A percentile compares a stretch with the other conserved stretches of the same genome.
phyloP scores from a whole-genome alignment of 306 rosid species.

The Lablab purpureus region DNA sequence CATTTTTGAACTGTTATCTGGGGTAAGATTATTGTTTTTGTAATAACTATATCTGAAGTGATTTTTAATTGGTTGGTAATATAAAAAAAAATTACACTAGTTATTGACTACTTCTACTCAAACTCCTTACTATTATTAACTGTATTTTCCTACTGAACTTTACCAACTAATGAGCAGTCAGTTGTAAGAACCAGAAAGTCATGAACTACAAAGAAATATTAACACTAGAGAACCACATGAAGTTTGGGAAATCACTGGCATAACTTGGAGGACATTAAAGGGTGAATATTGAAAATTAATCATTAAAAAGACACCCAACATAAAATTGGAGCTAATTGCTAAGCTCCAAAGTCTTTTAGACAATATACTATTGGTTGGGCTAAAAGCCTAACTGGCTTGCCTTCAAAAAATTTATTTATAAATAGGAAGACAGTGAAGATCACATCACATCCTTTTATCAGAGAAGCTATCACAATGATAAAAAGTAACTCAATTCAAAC shows the following conservation, averaged over 20 bases:
- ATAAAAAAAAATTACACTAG: too few relatives aligned
- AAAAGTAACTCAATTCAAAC: neutral
- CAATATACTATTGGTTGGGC: neutral
- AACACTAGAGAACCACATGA: too few relatives aligned
- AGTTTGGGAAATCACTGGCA: neutral
- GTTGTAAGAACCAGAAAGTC: too few relatives aligned
- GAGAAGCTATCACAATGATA: neutral
- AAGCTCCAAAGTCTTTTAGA: neutral
- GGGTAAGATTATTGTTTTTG: too few relatives aligned
- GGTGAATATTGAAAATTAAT: neutral
- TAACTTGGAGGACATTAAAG: neutral
- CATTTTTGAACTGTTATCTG: too few relatives aligned
- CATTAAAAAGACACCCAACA: neutral
- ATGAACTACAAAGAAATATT: too few relatives aligned
- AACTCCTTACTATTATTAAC: too few relatives aligned
- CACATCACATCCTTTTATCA: conserved; percentile 16
- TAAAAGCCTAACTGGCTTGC: neutral
- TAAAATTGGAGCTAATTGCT: neutral
- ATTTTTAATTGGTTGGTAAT: too few relatives aligned
- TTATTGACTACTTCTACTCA: too few relatives aligned
- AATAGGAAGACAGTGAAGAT: neutral
- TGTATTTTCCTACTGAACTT: too few relatives aligned
- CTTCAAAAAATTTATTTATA: neutral
- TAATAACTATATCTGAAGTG: too few relatives aligned
- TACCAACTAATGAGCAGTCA: too few relatives aligned